Evolutionary conservation across 306 rosid species (phyloP).

Genomic region (Ochetophila trinervis): DNA sequence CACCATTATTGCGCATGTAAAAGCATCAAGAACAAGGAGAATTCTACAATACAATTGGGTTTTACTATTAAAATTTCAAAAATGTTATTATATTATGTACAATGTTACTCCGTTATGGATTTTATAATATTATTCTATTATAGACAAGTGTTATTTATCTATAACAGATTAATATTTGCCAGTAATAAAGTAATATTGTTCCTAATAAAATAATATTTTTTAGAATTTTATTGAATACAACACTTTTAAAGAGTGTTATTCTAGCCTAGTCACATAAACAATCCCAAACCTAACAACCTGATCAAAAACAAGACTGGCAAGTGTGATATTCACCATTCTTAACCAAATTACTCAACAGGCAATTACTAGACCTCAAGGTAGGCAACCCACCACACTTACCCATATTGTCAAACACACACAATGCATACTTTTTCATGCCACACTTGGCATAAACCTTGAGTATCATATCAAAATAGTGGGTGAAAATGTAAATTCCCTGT

Average conservation of each 20-base stretch:
- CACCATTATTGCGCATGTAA: constrained; percentile 57
- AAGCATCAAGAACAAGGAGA: constrained; percentile 67
- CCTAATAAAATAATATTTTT: too few relatives aligned
- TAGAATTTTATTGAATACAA: too few relatives aligned
- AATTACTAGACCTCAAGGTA: constrained; percentile 68
- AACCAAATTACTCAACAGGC: constrained; percentile 59
- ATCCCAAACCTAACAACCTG: constrained; percentile 52
- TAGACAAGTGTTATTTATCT: too few relatives aligned
- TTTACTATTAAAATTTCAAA: too few relatives aligned
- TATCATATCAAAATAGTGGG: constrained; percentile 65
- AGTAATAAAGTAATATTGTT: too few relatives aligned
- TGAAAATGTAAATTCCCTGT: constrained; percentile 50
- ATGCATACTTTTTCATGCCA: constrained; percentile 56
- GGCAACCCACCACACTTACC: constrained; percentile 48
- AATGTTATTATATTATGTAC: too few relatives aligned
- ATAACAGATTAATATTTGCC: too few relatives aligned
- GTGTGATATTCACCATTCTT: constrained; percentile 31
- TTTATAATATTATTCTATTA: too few relatives aligned
- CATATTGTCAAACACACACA: constrained; percentile 78
- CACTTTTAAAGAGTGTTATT: too few relatives aligned
- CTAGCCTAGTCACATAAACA: too few relatives aligned
- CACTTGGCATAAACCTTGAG: constrained; percentile 55
- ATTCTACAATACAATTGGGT: too few relatives aligned
- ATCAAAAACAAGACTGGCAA: constrained; percentile 52
- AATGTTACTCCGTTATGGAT: too few relatives aligned